Evolutionary conservation across 1,284 basidiomycete genomes (phyloP).

Genomic region (Cutaneotrichosporon arboriforme): DNA sequence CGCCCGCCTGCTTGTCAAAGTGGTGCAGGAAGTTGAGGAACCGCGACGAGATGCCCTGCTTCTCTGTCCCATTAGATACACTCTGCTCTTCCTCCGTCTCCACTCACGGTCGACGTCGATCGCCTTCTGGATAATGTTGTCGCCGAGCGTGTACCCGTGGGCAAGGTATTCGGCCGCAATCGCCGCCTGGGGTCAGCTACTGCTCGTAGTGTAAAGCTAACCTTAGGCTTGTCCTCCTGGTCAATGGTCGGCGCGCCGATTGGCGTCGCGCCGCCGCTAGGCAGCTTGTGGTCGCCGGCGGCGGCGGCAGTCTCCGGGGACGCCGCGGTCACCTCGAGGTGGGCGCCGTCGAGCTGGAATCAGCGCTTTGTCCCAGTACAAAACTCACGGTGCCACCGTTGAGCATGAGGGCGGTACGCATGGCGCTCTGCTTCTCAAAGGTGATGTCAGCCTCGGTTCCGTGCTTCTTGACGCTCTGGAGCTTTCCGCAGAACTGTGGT

Average conservation of each 20-base stretch:
- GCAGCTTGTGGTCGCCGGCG: conserved; percentile 30
- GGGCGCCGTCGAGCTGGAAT: conserved; percentile 46
- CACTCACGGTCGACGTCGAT: conserved; percentile 77
- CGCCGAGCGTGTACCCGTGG: conserved; percentile 73
- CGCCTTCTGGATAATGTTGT: conserved; percentile 70
- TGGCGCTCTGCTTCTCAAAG: conserved; percentile 49
- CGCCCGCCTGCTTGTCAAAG: conserved; percentile 65
- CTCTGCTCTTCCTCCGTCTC: no score
- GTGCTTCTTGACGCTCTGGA: conserved; percentile 43
- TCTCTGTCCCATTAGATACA: conserved; percentile 53
- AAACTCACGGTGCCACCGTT: conserved; percentile 47
- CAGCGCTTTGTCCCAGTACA: neutral
- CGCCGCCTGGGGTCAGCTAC: conserved; percentile 34
- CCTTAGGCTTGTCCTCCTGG: conserved; percentile 51
- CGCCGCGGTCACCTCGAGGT: conserved; percentile 47
- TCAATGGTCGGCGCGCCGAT: conserved; percentile 39
- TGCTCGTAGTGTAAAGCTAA: conserved; percentile 16
- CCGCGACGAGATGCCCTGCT: conserved; percentile 77
- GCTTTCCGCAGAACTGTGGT: conserved; percentile 44
- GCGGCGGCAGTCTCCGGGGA: conserved; percentile 33
- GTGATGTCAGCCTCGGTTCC: conserved; percentile 46
- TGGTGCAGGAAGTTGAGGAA: conserved; percentile 72
- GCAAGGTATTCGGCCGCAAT: conserved; percentile 83
- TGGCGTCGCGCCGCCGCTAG: conserved; percentile 33
- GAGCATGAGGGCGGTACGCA: conserved; percentile 47